Evolutionary conservation across 2,329 filamentous ascomycete species (phyloP), one percentile per base, ranked within the genome.

Genomic region (Alternaria sp.): DNA sequence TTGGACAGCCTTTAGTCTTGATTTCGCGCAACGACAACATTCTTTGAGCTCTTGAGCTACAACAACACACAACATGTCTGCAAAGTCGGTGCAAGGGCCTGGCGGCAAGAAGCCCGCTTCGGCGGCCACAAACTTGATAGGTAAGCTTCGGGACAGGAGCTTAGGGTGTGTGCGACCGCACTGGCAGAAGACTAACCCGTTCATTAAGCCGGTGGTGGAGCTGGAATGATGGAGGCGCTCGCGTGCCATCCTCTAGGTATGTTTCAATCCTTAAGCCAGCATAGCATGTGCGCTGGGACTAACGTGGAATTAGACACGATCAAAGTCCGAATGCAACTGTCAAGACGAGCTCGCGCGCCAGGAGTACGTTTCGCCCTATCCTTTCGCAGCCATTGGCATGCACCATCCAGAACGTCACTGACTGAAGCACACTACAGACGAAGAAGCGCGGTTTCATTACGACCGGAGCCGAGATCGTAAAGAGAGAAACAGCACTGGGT

Each of bases 311-410:
- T 60, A 91, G 92, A 97, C 80, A 97, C 93, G 60, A 96, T 98
- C 83, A 97, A 99, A 86, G 95, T 99, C 62, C 93, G 95, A 70
- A 99, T 99, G 96, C 95, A 99, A 82, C 89, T 99, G 60, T 98
- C 95, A 55, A 86, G 90, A 67, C 88, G 95, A 77, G 92, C 91
- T 49, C 86, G 90, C 67, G 86, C 88, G 60, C 93, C 93, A 56
- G 95, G 95, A 61, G 87, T 90, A 77, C 67, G 84, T 82, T 33
- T 37, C n/a, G 9, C 48, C 14, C n/a, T 21, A n/a, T 10, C 6
- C 7, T 14, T 31, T 14, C 24, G 33, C 34, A 45, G 8, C 4
- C n/a, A 10, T 28, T 23, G 14, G 36, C 37, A 29, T 42, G n/a
- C n/a, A 37, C 13, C 8, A 21, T 28, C 13, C 33, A 53, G 23